phyloP scores from a whole-genome alignment of 2,329 filamentous ascomycete genomes.

The Xylariaceae sp. region DNA sequence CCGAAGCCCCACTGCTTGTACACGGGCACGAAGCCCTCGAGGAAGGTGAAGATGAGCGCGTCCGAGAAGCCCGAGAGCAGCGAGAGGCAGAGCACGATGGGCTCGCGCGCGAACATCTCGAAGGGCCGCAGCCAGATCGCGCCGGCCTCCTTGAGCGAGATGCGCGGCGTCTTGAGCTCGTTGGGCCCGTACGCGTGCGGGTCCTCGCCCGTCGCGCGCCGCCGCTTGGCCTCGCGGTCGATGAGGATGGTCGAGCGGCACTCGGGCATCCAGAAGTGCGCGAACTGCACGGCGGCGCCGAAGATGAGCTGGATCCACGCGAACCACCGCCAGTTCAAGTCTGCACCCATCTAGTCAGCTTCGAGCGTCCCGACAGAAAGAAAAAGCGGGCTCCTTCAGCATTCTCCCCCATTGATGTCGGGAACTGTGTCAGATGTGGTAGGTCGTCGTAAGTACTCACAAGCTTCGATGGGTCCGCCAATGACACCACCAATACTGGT shows the following conservation, averaged over 20 bases:
- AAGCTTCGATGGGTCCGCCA: neutral
- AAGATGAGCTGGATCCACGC: neutral
- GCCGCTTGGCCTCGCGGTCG: slow-evolving; percentile 1
- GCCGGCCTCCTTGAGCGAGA: slow-evolving; percentile 31
- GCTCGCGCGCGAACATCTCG: slow-evolving; percentile 51
- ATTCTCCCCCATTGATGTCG: too few relatives aligned
- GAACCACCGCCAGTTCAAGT: slow-evolving; percentile 29
- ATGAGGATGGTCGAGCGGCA: slow-evolving; percentile 1
- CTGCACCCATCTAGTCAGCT: too few relatives aligned
- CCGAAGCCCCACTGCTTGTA: slow-evolving; percentile 27
- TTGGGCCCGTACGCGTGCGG: slow-evolving; percentile 25
- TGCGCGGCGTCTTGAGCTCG: slow-evolving; percentile 32
- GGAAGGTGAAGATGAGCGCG: slow-evolving; percentile 55
- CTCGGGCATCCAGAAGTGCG: slow-evolving; percentile 1
- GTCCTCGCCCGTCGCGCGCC: slow-evolving; percentile 1
- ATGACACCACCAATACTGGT: neutral
- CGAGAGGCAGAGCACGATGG: slow-evolving; percentile 50
- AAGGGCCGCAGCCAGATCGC: slow-evolving; percentile 51
- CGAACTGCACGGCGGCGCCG: slow-evolving; percentile 1
- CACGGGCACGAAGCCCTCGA: slow-evolving; percentile 48
- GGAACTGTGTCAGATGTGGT: too few relatives aligned
- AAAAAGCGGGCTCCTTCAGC: too few relatives aligned
- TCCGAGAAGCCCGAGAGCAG: slow-evolving; percentile 52
- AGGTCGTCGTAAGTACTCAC: too few relatives aligned
- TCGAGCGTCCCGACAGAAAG: too few relatives aligned